These are phyloP conservation scores for Chenopodium formosanum DNA, from an alignment of 148 eudicot species.

Conservation along the genomic window DNA sequence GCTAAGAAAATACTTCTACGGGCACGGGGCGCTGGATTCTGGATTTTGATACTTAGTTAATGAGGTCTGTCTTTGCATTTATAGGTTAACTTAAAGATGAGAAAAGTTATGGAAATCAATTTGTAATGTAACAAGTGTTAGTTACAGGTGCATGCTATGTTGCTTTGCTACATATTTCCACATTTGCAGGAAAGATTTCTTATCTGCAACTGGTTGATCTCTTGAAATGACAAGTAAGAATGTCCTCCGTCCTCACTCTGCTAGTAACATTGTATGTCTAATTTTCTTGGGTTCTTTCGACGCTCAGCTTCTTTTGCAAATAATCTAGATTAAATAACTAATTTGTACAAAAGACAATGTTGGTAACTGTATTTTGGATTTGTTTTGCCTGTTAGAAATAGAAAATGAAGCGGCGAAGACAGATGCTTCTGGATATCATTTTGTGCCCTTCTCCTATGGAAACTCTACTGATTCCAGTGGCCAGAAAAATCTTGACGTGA, in stretches of 20 bases:
- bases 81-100: slow-evolving; percentile 5
- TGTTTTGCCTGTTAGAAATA: slow-evolving; percentile 38
- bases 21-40: not conserved
- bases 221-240: slow-evolving; percentile 46
- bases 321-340: slow-evolving; percentile 1
- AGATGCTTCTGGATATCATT: slow-evolving; percentile 50
- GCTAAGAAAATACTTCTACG: not conserved
- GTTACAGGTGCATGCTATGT: slow-evolving; percentile 10
- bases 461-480: slow-evolving; percentile 41
- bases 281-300: slow-evolving; percentile 7
- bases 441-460: slow-evolving; percentile 79
- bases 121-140: not conserved
- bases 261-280: slow-evolving; percentile 5
- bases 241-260: slow-evolving; percentile 32
- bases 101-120: not conserved
- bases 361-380: slow-evolving; percentile 15
- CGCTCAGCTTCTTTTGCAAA: not conserved
- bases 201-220: slow-evolving; percentile 45
- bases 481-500: slow-evolving; percentile 48
- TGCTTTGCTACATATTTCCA: slow-evolving; percentile 43
- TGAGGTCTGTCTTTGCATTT: not conserved
- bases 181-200: slow-evolving; percentile 47
- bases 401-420: slow-evolving; percentile 40
- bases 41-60: not conserved
- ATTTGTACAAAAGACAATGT: not conserved